phyloP scores from a whole-genome alignment of 2,329 filamentous ascomycete species.

The Pseudopyrenochaeta lycopersici region DNA sequence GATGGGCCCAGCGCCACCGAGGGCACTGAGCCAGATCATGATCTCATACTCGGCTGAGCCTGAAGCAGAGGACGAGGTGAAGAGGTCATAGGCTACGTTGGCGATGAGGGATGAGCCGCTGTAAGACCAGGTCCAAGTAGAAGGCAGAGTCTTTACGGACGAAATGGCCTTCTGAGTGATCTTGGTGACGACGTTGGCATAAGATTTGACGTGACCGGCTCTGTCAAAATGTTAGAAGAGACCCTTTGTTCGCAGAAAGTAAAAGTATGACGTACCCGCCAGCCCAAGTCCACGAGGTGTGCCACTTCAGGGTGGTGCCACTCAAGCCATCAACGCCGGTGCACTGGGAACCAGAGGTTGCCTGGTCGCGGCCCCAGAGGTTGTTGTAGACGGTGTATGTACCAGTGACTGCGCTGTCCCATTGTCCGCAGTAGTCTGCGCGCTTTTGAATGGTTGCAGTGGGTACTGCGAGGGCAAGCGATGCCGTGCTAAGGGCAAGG shows the following conservation, averaged over 20 bases:
- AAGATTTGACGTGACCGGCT: constrained; percentile 52
- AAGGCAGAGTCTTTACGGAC: constrained; percentile 53
- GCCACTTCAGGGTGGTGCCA: constrained; percentile 53
- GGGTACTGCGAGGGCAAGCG: constrained; percentile 39
- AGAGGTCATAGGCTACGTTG: constrained; percentile 70
- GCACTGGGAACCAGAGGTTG: constrained; percentile 58
- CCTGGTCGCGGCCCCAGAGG: constrained; percentile 55
- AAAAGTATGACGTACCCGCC: constrained; percentile 46
- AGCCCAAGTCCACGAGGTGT: constrained; percentile 55
- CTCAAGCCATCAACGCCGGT: constrained; percentile 52
- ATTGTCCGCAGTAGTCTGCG: constrained; percentile 45
- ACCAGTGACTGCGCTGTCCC: constrained; percentile 37
- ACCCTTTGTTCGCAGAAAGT: neutral
- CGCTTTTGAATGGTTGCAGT: constrained; percentile 39
- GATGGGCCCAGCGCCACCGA: constrained; percentile 68
- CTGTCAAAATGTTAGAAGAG: constrained; percentile 14
- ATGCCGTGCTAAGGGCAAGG: constrained; percentile 36
- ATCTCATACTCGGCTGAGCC: constrained; percentile 66
- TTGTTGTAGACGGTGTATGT: constrained; percentile 51
- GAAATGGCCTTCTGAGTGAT: constrained; percentile 43
- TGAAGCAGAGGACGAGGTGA: constrained; percentile 61
- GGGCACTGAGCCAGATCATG: constrained; percentile 71
- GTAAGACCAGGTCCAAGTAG: constrained; percentile 61
- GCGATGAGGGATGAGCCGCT: constrained; percentile 60
- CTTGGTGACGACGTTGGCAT: constrained; percentile 54